A percentile compares a stretch with the other conserved stretches of the same genome.
Conservation (phyloP, 208 protist species). For the Crithidia bombi region DNA sequence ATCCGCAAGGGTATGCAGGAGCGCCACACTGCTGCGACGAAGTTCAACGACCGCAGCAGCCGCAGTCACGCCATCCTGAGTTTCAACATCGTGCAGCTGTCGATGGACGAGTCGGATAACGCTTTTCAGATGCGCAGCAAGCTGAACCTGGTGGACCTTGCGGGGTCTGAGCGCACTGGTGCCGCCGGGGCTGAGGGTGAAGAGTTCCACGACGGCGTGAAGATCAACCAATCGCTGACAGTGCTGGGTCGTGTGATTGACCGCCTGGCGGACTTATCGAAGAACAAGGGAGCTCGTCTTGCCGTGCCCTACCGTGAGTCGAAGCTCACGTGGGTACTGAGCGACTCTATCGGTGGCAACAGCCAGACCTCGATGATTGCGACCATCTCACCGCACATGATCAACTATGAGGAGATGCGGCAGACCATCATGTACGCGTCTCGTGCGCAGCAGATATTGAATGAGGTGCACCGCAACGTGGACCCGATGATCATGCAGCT, state of each 20-base stretch:
- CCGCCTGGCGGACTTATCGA: constrained; percentile 73
- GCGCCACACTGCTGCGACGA: constrained; percentile 83
- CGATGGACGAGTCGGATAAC: constrained; percentile 58
- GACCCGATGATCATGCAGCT: constrained; percentile 82
- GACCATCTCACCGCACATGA: constrained; percentile 85
- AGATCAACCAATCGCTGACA: constrained; percentile 94
- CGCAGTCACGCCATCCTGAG: constrained; percentile 91
- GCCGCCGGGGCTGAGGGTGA: constrained; percentile 24
- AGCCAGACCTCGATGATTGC: constrained; percentile 96
- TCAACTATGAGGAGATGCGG: constrained; percentile 93
- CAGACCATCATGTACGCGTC: constrained; percentile 93
- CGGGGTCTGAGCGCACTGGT: constrained; percentile 89
- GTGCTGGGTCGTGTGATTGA: constrained; percentile 91
- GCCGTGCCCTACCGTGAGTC: constrained; percentile 83
- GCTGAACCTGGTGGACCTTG: constrained; percentile 94
- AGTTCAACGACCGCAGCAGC: constrained; percentile 89
- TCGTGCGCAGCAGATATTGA: constrained; percentile 92
- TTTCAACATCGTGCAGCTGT: constrained; percentile 70
- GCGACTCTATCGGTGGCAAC: constrained; percentile 89
- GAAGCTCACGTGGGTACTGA: constrained; percentile 88
- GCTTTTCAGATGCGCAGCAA: constrained; percentile 66
- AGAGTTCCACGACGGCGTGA: constrained; percentile 67
- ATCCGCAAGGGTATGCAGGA: constrained; percentile 78
- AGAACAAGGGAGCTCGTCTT: constrained; percentile 49
- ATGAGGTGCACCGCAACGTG: constrained; percentile 88